Base-by-base conservation (phyloP, 2,329 filamentous ascomycete species). In the Hymenoscyphus albidus region DNA sequence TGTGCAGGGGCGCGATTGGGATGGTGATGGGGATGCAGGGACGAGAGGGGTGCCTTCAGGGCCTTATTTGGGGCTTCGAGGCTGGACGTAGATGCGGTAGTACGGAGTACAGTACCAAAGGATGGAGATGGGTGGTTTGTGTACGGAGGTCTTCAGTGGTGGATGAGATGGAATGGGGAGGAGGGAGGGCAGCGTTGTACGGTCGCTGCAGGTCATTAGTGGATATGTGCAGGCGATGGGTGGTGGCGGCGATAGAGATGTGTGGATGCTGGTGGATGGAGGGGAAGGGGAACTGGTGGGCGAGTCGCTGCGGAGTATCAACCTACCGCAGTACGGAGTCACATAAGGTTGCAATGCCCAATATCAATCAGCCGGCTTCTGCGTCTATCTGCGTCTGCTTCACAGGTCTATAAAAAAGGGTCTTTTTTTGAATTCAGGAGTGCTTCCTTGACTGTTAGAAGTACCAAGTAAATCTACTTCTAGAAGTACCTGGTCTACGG, bases 61-160 rank as follows among this genome's bases (percentile, higher is more conserved):
- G 18, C 48, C 48, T 54, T 54, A 54, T 54, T 54, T 54, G 48
- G 48, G 13, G 18, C 14, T 54, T 54, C 48, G 48, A 54, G 48
- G 48, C n/a, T 4, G 22, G 18, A 54, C 9, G 48, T 7, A 12
- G 48, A 35, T 1, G 35, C 9, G 5, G 35, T 35, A 10, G 35
- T 35, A 27, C 27, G 27, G 27, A 27, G 27, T 27, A 27, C 27
- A 10, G 35, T 35, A 35, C 35, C 35, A 35, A 2, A 35, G 22
- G 48, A 54, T 54, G 48, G 48, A 22, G 48, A 18, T n/a, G 48
- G 18, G 10, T 13, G 48, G 44, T 54, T 54, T 27, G 18, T 10
- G 48, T 27, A 27, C 27, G 27, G 27, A 27, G 27, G 27, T 27
- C 27, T 2, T 27, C 48, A 27, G 48, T 9, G 4, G 48, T 54